phyloP scores from a whole-genome alignment of 345 rosid genomes.

The Cardamine occulta region DNA sequence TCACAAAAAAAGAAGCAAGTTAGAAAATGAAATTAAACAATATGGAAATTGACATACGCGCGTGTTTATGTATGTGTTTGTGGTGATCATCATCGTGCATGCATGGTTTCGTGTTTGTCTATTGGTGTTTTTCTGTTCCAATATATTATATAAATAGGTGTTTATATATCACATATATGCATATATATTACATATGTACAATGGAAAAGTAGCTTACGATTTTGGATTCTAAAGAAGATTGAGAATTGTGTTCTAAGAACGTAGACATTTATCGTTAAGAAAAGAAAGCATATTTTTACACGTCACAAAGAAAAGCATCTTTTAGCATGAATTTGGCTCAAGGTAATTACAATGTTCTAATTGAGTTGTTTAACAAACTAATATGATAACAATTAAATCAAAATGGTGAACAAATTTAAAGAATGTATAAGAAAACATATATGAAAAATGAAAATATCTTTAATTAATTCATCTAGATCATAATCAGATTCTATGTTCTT shows the following conservation, averaged over 20 bases:
- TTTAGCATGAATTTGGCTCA: slow-evolving; percentile 17
- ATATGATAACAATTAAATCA: slow-evolving; percentile 1
- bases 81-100: slow-evolving; percentile 20
- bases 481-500: slow-evolving; percentile 27
- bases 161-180: neutral
- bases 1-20: neutral
- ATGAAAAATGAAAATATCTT: neutral
- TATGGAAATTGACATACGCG: slow-evolving; percentile 8
- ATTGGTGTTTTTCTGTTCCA: neutral
- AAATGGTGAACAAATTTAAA: neutral
- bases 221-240: slow-evolving; percentile 26
- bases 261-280: slow-evolving; percentile 30
- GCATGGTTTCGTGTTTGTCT: slow-evolving; percentile 23
- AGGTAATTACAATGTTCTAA: slow-evolving; percentile 1
- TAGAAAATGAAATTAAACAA: neutral
- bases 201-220: slow-evolving; percentile 19
- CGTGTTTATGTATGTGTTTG: no score
- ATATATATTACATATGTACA: neutral
- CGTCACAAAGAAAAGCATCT: slow-evolving; percentile 26
- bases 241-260: slow-evolving; percentile 34
- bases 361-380: slow-evolving; percentile 14
- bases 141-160: neutral
- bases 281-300: slow-evolving; percentile 20
- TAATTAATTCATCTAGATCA: slow-evolving; percentile 21
- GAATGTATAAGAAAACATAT: slow-evolving; percentile 8